Conservation (phyloP, 805 yeast genomes). For the Pichia pseudocactophila region DNA sequence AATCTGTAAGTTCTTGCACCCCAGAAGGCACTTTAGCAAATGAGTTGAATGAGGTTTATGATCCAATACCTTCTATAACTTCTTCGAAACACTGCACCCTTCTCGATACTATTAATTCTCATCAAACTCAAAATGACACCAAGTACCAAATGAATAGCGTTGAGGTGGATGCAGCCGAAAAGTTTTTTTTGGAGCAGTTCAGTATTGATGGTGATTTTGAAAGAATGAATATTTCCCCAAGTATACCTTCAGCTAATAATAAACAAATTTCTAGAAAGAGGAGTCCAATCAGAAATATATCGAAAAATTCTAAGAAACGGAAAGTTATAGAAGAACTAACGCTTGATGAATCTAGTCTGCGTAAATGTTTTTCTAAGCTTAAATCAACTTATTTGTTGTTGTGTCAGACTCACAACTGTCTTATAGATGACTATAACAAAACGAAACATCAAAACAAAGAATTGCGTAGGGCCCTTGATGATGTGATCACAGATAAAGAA, state of each 20-base stretch:
- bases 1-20: constrained; percentile 15
- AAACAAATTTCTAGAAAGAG: not conserved
- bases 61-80: too few relatives aligned
- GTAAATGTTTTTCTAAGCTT: constrained; percentile 19
- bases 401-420: constrained; percentile 19
- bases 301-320: not conserved
- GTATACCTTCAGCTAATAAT: not conserved
- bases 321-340: not conserved
- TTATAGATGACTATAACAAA: constrained; percentile 2
- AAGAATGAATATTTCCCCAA: not conserved
- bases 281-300: too few relatives aligned
- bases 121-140: too few relatives aligned
- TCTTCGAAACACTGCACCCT: too few relatives aligned
- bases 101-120: too few relatives aligned
- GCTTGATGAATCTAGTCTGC: constrained; percentile 12
- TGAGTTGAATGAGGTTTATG: constrained; percentile 1
- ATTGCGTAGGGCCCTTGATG: constrained; percentile 1
- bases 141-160: not conserved
- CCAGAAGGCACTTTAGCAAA: constrained; percentile 3
- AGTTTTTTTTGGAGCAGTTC: not conserved
- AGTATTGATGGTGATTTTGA: constrained; percentile 2
- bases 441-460: constrained; percentile 3
- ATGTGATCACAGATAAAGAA: constrained; percentile 15
- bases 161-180: not conserved
- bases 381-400: constrained; percentile 19